A percentile compares a stretch with the other conserved stretches of the same genome.
phyloP scores from a whole-genome alignment of 495 filamentous ascomycete genomes.

The Astrothelium subdiscretum region DNA sequence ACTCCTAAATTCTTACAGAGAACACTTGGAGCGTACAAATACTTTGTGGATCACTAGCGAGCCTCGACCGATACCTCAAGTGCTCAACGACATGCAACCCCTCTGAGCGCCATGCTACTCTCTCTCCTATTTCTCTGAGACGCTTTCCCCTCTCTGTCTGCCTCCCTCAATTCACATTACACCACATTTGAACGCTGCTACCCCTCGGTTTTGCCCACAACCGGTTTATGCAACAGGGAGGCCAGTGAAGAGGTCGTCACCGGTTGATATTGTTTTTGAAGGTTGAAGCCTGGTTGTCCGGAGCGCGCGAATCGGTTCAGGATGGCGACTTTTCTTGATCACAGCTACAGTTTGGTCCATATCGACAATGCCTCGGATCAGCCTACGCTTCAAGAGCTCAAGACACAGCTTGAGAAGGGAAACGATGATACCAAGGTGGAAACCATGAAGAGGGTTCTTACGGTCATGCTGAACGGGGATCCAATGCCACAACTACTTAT shows the following conservation, averaged over 20 bases:
- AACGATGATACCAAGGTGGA: constrained; percentile 94
- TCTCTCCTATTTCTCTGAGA: not conserved
- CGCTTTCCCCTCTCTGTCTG: not conserved
- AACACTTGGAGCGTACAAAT: not conserved
- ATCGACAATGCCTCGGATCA: constrained; percentile 90
- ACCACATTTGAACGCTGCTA: not conserved
- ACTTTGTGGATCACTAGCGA: not conserved
- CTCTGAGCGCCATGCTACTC: not conserved
- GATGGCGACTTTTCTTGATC: constrained; percentile 93
- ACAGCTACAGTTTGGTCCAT: constrained; percentile 88
- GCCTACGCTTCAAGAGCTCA: constrained; percentile 79
- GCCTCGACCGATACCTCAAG: not conserved
- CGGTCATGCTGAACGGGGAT: constrained; percentile 95
- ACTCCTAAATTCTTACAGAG: constrained; percentile 3
- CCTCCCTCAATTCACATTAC: not conserved
- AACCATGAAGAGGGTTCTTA: constrained; percentile 95
- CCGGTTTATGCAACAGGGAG: not conserved
- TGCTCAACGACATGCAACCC: not conserved
- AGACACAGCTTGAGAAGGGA: constrained; percentile 91
- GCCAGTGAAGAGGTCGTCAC: not conserved
- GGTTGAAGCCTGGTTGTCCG: not conserved
- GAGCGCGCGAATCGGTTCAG: constrained; percentile 26
- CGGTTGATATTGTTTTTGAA: not conserved
- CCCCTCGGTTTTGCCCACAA: not conserved
- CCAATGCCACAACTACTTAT: constrained; percentile 91